Percentiles rank a stretch among this genome's conserved stretches.
These are phyloP conservation scores for Umbelopsis sp. DNA, from an alignment of 192 early-diverging fungal genomes.

Conservation along the genomic window DNA sequence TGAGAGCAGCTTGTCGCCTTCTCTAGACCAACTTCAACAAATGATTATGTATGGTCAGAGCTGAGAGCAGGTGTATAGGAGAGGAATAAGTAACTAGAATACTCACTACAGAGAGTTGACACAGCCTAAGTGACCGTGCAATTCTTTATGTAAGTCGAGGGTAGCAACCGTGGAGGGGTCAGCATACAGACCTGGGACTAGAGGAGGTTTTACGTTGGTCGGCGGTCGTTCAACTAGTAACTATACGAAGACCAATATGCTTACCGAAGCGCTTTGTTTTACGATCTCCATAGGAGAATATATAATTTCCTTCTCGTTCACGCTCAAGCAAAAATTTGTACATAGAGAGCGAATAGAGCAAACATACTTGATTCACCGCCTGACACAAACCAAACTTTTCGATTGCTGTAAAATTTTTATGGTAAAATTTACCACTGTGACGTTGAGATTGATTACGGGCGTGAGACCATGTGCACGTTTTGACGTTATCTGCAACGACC, in stretches of 20 bases:
- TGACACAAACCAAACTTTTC: not conserved
- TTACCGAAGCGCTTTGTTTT: not conserved
- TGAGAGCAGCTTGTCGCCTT: constrained; percentile 53
- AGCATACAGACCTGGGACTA: constrained; percentile 10
- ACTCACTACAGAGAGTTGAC: constrained; percentile 53
- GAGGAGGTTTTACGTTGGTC: not conserved
- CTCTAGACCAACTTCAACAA: constrained; percentile 48
- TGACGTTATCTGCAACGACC: no score
- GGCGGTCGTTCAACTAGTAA: not conserved
- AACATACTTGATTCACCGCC: not conserved
- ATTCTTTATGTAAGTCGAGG: constrained; percentile 30
- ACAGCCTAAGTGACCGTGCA: constrained; percentile 55
- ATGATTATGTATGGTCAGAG: not conserved
- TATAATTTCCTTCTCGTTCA: constrained; percentile 10
- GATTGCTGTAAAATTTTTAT: not conserved
- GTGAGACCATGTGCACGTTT: no score
- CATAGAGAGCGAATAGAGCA: constrained; percentile 8
- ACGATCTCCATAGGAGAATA: constrained; percentile 11
- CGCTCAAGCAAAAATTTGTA: constrained; percentile 40
- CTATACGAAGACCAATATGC: not conserved
- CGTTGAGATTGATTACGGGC: not conserved
- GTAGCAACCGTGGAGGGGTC: constrained; percentile 32
- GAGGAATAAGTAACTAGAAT: not conserved
- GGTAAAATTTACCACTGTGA: not conserved
- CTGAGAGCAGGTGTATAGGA: not conserved